These are phyloP conservation scores for Hypoxylon sp. DNA, from an alignment of 2,329 filamentous ascomycete species.

Conservation along the genomic window DNA sequence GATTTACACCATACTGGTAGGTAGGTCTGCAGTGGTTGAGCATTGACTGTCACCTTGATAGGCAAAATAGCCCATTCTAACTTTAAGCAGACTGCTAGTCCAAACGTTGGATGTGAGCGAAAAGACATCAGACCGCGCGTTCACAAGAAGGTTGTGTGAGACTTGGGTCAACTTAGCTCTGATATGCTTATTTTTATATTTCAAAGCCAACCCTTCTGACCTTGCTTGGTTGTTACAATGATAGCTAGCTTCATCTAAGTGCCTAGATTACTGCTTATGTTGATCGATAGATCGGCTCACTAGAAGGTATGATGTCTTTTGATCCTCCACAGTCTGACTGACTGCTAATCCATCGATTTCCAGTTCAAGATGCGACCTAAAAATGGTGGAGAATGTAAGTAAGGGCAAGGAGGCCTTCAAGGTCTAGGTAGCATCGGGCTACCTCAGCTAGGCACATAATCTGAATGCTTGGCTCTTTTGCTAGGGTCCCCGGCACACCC, in stretches of 20 bases:
- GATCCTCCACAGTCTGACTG: slow-evolving; percentile 1
- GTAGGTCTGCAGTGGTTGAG: too few relatives aligned
- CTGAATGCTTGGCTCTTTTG: slow-evolving; percentile 28
- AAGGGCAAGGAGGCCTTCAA: slow-evolving; percentile 11
- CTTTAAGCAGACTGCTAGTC: slow-evolving; percentile 13
- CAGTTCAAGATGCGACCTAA: too few relatives aligned
- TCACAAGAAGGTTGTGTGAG: neutral
- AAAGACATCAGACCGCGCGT: slow-evolving; percentile 23
- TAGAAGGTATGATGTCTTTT: too few relatives aligned
- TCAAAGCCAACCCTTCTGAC: slow-evolving; percentile 19
- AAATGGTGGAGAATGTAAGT: too few relatives aligned
- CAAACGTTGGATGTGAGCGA: slow-evolving; percentile 8
- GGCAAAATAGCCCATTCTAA: too few relatives aligned
- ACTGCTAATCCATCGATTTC: too few relatives aligned
- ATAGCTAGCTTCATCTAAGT: slow-evolving; percentile 5
- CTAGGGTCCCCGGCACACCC: slow-evolving; percentile 10
- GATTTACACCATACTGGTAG: too few relatives aligned
- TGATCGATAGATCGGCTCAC: too few relatives aligned
- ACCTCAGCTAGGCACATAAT: slow-evolving; percentile 30
- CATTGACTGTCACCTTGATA: too few relatives aligned
- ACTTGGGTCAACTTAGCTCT: slow-evolving; percentile 8
- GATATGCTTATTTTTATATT: too few relatives aligned
- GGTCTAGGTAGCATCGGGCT: slow-evolving; percentile 28
- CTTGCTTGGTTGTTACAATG: neutral
- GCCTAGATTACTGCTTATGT: slow-evolving; percentile 1